These are phyloP conservation scores for Suillus variegatus DNA, from an alignment of 768 basidiomycete genomes.

Conservation along the genomic window DNA sequence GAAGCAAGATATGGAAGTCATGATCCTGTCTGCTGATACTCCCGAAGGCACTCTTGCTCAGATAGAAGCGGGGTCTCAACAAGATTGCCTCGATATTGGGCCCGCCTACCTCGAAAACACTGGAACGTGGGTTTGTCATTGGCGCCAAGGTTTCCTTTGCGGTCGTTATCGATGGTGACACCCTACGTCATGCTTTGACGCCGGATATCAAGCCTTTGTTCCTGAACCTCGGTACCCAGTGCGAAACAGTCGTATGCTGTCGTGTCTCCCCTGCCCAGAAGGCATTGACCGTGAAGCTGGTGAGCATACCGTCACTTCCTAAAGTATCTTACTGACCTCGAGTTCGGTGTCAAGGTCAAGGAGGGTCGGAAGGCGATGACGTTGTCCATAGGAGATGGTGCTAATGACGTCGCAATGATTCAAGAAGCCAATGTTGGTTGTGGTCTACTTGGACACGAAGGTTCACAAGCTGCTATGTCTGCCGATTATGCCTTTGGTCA, in stretches of 20 bases:
- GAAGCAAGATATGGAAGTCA: slow-evolving; percentile 93
- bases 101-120: slow-evolving; percentile 62
- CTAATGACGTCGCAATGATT: slow-evolving; percentile 99
- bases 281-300: slow-evolving; percentile 93
- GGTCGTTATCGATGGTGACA: slow-evolving; percentile 96
- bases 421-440: slow-evolving; percentile 99
- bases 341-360: slow-evolving; percentile 63
- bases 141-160: slow-evolving; percentile 80
- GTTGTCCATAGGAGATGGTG: slow-evolving; percentile 93
- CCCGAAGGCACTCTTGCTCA: slow-evolving; percentile 75
- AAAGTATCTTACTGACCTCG: slow-evolving; percentile 11
- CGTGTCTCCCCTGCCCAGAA: slow-evolving; percentile 98
- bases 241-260: slow-evolving; percentile 97
- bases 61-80: slow-evolving; percentile 90
- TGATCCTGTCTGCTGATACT: slow-evolving; percentile 91
- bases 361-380: slow-evolving; percentile 97
- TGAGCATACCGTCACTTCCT: slow-evolving; percentile 35
- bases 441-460: slow-evolving; percentile 91
- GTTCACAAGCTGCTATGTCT: slow-evolving; percentile 98
- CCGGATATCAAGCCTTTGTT: slow-evolving; percentile 82
- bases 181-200: slow-evolving; percentile 77
- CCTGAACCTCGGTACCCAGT: slow-evolving; percentile 91
- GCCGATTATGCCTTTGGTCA: slow-evolving; percentile 99
- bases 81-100: slow-evolving; percentile 89
- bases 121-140: slow-evolving; percentile 64